Base-by-base conservation (phyloP, 805 yeast species). In the Torulaspora quercuum region DNA sequence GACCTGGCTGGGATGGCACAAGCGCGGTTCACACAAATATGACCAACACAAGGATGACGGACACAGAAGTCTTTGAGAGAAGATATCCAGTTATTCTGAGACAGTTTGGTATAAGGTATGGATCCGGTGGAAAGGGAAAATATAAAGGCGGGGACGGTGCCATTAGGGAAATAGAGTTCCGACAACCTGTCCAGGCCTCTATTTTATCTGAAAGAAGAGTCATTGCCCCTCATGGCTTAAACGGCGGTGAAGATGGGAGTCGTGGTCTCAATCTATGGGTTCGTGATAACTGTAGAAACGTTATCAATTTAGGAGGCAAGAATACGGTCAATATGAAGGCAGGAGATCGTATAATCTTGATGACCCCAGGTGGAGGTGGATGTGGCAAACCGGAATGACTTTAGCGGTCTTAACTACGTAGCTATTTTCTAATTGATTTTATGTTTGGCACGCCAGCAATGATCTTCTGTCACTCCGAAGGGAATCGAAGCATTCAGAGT, bases 11-110 rank as follows among this genome's bases (percentile, higher is more conserved):
- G 89, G 64, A 82, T 49, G 96, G 96, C 29, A 82, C 80, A 34
- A 73, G 81, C 42, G 95, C 86, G n/a, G 94, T 88, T 3, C 96
- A 88, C 53, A 84, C 94, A 5, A 92, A 88, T 59, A 88, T 90
- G 80, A 89, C 96, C 17, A 88, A 88, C 61, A 88, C 97, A 2
- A 72, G 95, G 53, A 85, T 88, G 61, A 88, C 97, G 0, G 97
- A 88, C 57, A 80, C 88, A 5, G 97, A 88, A 61, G 73, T 88
- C 8, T 80, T 88, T 54, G 96, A 88, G 59, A 80, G 82, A 57
- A 68, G 96, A 35, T 88, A 88, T 53, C 96, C 97, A 0, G 89
- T 85, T 6, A 63, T 88, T 6, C 61, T 88, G 20, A 76, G 73
- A 40, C 81, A 83, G 53, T 89, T 82, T 50, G 69, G 83, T 0